A percentile compares a stretch with the other conserved stretches of the same genome.
phyloP scores from a whole-genome alignment of 2,329 filamentous ascomycete species.

The Scytalidium lignicola region DNA sequence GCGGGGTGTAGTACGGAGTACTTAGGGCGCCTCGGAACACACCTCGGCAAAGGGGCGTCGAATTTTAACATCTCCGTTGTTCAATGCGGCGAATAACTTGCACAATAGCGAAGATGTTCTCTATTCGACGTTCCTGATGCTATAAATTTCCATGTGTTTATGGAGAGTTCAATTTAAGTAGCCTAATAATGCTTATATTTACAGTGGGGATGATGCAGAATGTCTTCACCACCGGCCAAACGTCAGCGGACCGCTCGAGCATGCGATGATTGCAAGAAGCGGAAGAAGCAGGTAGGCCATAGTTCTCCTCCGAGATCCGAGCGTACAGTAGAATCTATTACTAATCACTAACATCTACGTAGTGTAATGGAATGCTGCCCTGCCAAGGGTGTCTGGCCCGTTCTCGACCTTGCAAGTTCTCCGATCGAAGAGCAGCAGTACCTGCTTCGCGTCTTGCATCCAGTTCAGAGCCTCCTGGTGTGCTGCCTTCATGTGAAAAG shows the following conservation, averaged over 20 bases:
- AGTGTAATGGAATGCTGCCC: constrained; percentile 8
- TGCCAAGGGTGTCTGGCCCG: constrained; percentile 5
- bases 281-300: constrained; percentile 22
- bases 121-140: too few relatives aligned
- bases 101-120: too few relatives aligned
- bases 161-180: too few relatives aligned
- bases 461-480: not conserved
- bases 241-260: constrained; percentile 19
- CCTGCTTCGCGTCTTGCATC: not conserved
- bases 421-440: not conserved
- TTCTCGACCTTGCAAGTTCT: constrained; percentile 4
- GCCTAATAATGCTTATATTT: too few relatives aligned
- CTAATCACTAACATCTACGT: not conserved
- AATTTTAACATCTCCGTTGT: too few relatives aligned
- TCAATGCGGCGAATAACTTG: too few relatives aligned
- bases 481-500: not conserved
- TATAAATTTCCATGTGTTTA: too few relatives aligned
- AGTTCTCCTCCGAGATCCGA: not conserved
- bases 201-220: too few relatives aligned
- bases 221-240: constrained; percentile 5
- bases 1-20: too few relatives aligned
- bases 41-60: too few relatives aligned
- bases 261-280: constrained; percentile 21
- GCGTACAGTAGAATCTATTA: not conserved
- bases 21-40: too few relatives aligned